A percentile compares a stretch with the other conserved stretches of the same genome.
These are phyloP conservation scores for Diaporthe caulivora DNA, from an alignment of 2,329 filamentous ascomycete genomes.

Conservation along the genomic window DNA sequence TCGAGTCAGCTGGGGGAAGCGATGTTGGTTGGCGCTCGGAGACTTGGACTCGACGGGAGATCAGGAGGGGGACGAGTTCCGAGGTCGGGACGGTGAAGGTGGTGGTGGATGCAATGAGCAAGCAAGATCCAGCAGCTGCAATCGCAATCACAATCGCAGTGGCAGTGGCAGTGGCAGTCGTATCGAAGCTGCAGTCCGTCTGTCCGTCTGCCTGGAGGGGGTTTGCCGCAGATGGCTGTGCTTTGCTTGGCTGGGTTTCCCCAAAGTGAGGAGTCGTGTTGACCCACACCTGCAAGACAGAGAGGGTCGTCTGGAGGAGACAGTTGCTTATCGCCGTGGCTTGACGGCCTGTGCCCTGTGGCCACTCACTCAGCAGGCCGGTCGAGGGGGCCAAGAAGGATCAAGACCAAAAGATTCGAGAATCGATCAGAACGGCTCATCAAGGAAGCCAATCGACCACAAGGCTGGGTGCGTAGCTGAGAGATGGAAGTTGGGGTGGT, in stretches of 20 bases:
- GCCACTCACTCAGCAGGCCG: constrained; percentile 12
- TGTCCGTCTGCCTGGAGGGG: neutral
- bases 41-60: neutral
- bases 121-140: neutral
- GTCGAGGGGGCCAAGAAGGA: neutral
- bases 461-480: neutral
- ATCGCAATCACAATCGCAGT: too few relatives aligned
- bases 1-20: constrained; percentile 18
- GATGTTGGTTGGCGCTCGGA: neutral
- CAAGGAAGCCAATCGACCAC: neutral
- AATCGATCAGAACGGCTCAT: neutral
- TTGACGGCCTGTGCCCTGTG: constrained; percentile 5
- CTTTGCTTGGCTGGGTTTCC: neutral
- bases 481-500: neutral
- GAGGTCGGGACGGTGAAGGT: neutral
- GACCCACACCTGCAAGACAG: constrained; percentile 19
- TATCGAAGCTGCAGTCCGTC: neutral
- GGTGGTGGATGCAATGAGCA: neutral
- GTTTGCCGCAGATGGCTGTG: neutral
- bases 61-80: neutral
- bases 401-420: neutral
- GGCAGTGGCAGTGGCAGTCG: neutral
- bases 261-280: constrained; percentile 19
- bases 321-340: constrained; percentile 21
- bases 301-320: neutral